Evolutionary conservation across 176 grass and related monocot species (phyloP), one percentile per base, ranked within the genome.

Genomic region (Zea luxurians): DNA sequence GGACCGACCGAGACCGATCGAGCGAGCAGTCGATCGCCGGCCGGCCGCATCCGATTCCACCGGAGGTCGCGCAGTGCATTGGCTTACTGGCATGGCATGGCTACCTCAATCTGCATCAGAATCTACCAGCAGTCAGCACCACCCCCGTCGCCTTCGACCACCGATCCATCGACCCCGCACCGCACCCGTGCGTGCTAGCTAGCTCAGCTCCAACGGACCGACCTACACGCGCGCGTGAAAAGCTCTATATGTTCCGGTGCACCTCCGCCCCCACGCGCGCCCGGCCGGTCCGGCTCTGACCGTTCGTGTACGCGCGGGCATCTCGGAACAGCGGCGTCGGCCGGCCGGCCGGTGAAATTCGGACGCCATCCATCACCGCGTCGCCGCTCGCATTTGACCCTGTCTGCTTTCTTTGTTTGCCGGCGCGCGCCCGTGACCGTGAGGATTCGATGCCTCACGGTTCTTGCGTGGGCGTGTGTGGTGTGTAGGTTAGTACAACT

Each of bases 41-140:
- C 7, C 45, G 7, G 7, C 45, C n/a, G 85, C 76, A 88, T 84
- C 76, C 17, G 70, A 84, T 88, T 80, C 76, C 63, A 64, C 54
- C 81, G 37, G 60, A 18, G 4, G 35, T 12, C 10, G 59, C 10
- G 59, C 0, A 12, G 5, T 2, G 27, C 21, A 74, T 50, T 13
- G 48, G 68, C 46, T 46, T 21, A 3, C 16, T n/a, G n/a, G n/a
- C n/a, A n/a, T n/a, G n/a, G 27, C 27, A 27, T 27, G n/a, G 64
- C 64, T 61, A 44, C 40, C 80, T 43, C 37, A 74, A 48, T 79
- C 68, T 41, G 54, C 70, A 74, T 55, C 63, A 48, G 86, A 75
- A 84, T 83, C 75, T 41, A 44, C 2, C 34, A 68, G 9, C 34
- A 79, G 44, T 46, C 73, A n/a, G 16, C 60, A 8, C 0, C 27